phyloP scores from a whole-genome alignment of 495 filamentous ascomycete genomes.

The Xylaria sp. region DNA sequence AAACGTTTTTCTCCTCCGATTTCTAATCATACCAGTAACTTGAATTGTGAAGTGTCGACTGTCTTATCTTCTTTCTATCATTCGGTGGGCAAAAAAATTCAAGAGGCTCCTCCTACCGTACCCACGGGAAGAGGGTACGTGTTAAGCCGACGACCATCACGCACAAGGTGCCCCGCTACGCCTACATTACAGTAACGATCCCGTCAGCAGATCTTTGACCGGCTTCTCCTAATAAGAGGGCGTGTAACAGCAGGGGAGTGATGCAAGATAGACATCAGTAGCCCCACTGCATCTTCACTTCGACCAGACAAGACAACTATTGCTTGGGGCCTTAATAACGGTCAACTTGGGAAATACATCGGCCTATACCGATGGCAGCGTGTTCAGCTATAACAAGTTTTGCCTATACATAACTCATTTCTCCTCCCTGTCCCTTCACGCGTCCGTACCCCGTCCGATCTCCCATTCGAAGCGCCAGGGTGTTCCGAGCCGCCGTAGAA shows the following conservation, averaged over 20 bases:
- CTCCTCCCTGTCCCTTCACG: slow-evolving; percentile 24
- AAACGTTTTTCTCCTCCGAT: slow-evolving; percentile 6
- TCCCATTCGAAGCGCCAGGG: slow-evolving; percentile 28
- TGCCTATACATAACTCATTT: slow-evolving; percentile 26
- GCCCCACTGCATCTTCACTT: slow-evolving; percentile 42
- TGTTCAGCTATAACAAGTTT: slow-evolving; percentile 25
- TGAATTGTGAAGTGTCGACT: not conserved
- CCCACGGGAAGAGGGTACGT: slow-evolving; percentile 28
- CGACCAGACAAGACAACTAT: slow-evolving; percentile 36
- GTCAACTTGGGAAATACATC: slow-evolving; percentile 18
- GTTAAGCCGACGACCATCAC: slow-evolving; percentile 36
- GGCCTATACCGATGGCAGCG: slow-evolving; percentile 17
- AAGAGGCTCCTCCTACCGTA: not conserved
- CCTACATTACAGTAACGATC: slow-evolving; percentile 38
- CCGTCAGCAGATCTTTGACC: slow-evolving; percentile 45
- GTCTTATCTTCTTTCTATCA: not conserved
- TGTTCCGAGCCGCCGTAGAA: slow-evolving; percentile 28
- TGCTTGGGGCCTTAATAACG: slow-evolving; percentile 32
- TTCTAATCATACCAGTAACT: not conserved
- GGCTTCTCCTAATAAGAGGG: slow-evolving; percentile 39
- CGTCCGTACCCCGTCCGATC: slow-evolving; percentile 23
- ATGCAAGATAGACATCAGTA: slow-evolving; percentile 42
- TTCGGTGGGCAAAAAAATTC: not conserved
- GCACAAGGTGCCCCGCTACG: slow-evolving; percentile 41
- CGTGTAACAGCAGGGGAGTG: slow-evolving; percentile 35